Evolutionary conservation across 1,284 basidiomycete genomes (phyloP).

Genomic region (Irpex sp.): DNA sequence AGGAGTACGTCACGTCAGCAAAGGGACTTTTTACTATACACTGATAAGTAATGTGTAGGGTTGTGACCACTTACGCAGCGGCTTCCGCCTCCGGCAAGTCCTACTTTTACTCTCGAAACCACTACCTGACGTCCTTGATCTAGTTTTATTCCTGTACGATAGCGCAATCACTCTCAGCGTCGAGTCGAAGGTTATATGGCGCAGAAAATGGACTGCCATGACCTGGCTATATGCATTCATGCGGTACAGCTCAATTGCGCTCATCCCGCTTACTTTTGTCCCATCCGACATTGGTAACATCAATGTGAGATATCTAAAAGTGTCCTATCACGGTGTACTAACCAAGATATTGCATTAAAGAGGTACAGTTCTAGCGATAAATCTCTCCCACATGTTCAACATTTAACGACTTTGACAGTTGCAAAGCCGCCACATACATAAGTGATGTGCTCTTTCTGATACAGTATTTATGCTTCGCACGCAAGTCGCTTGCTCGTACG

Average conservation of each 20-base stretch:
- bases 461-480: not conserved
- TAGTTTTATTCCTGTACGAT: no score
- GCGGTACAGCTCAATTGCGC: not conserved
- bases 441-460: not conserved
- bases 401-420: not conserved
- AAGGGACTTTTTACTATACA: no score
- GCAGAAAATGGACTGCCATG: not conserved
- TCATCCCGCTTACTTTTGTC: not conserved
- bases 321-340: not conserved
- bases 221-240: not conserved
- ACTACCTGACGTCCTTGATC: no score
- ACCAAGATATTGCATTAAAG: not conserved
- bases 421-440: not conserved
- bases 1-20: no score
- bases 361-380: not conserved
- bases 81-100: no score
- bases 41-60: no score
- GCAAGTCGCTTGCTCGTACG: not conserved
- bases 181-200: not conserved
- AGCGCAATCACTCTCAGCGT: no score
- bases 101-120: no score
- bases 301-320: not conserved
- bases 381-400: not conserved
- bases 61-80: no score
- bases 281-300: not conserved